Evolutionary conservation across 1,139 yeast genomes (phyloP), one percentile per base, ranked within the genome.

Genomic region (Taphrina deformans): DNA sequence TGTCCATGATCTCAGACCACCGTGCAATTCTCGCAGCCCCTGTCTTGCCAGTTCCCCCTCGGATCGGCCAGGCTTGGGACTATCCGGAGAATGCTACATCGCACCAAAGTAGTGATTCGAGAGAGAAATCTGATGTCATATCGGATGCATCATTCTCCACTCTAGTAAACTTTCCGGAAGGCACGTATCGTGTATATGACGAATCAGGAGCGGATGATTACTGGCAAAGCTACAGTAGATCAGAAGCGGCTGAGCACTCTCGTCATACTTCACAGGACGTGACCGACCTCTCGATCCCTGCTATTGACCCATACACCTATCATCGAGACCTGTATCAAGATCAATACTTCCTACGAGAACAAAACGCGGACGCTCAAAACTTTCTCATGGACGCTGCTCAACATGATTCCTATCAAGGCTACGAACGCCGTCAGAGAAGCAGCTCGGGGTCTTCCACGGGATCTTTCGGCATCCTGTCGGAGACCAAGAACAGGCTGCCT

Each of bases 261-360:
- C 53, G 53, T n/a, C 53, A 48, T 27, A 48, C 18, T 7, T 48
- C 53, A 4, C 53, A 48, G 23, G 53, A 48, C 2, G 53, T 48
- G 12, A 38, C 38, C 33, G 16, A 3, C 21, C 38, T 48, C 5
- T 48, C 33, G 23, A 44, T 44, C 21, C 4, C 48, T 21, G n/a
- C 48, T 5, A 10, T 44, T 18, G 27, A 38, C n/a, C 41, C 48
- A 44, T 44, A 21, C 27, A 10, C 48, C 21, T 44, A 44, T 44
- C 27, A 44, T 7, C 7, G 27, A 23, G 27, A 44, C n/a, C 29
- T 44, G 21, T 44, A 44, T 44, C 48, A 44, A 21, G 48, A 44
- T 21, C 48, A 44, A 4, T 44, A 16, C 21, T 44, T 21, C 41
- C 16, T 14, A 5, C 48, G 21, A 27, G 27, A 10, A 21, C 48